phyloP scores from a whole-genome alignment of 768 basidiomycete species.

The Suillus weaverae region DNA sequence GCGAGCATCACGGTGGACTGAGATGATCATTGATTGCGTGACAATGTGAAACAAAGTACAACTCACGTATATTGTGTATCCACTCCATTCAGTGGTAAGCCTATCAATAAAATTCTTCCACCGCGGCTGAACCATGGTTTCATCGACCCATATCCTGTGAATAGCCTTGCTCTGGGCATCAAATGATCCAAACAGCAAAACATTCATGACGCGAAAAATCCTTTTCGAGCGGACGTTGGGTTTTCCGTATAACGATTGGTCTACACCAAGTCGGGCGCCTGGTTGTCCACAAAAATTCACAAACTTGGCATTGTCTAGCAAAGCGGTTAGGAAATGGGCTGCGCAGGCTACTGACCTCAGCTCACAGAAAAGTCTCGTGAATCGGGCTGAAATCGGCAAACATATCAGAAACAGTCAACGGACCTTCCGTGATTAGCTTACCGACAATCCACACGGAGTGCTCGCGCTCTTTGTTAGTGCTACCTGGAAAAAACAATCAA shows the following conservation, averaged over 20 bases:
- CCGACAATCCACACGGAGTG: not conserved
- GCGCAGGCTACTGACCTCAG: not conserved
- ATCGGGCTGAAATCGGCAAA: conserved; percentile 5
- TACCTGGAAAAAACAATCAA: not conserved
- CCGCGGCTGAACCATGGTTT: conserved; percentile 33
- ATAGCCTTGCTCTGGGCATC: conserved; percentile 41
- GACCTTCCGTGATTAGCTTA: not conserved
- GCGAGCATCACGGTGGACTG: conserved; percentile 16
- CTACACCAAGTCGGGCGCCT: conserved; percentile 33
- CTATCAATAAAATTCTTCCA: conserved; percentile 45
- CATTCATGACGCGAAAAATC: conserved; percentile 27
- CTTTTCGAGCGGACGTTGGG: not conserved
- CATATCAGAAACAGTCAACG: not conserved
- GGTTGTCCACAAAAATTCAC: conserved; percentile 38
- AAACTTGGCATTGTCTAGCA: conserved; percentile 28
- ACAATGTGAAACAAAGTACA: not conserved
- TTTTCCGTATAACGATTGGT: conserved; percentile 25
- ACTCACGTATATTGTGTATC: conserved; percentile 48
- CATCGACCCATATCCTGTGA: conserved; percentile 46
- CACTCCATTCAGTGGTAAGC: conserved; percentile 47
- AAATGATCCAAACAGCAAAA: conserved; percentile 46
- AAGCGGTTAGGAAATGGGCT: not conserved
- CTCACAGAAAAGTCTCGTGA: conserved; percentile 10
- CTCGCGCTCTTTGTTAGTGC: not conserved
- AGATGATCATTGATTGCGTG: not conserved